Base-by-base conservation (phyloP, 495 filamentous ascomycete species). In the Lichenothelia convexa region DNA sequence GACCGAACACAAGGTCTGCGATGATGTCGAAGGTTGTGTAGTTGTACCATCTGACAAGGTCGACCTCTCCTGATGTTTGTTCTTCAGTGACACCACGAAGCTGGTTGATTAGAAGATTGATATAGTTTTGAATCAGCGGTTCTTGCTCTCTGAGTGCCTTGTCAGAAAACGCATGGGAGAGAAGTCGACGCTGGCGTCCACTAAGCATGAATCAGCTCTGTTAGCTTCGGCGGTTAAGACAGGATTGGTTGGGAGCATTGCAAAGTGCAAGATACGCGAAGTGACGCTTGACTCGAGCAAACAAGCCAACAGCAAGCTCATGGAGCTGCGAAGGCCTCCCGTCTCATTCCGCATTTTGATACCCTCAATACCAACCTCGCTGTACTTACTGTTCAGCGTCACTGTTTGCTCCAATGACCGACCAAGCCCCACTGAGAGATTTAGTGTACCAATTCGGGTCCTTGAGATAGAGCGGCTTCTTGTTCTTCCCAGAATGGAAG, bases 1-100 rank as follows among this genome's bases (percentile, higher is more conserved):
- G 39, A 17, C 48, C 48, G 32, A 47, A 50, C 7, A 36, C 11
- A 2, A 50, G 27, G 22, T 47, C 47, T 20, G 31, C 37, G 23
- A 42, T 47, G 5, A 49, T 32, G 32, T 45, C 42, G 31, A 47
- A 46, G 5, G 43, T 21, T 2, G 51, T 52, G 36, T 50, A 56
- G 39, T 54, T 57, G 43, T 48, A 52, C 45, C 47, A 46, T 12
- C 35, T 15, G 0, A 45, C 43, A 34, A 57, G 40, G 21, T 51
- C 44, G 16, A 40, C 40, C 7, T 27, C 13, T 7, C 24, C 7
- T 27, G 7, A 7, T 13, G 24, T 7, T 7, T 27, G 7, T 27
- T 27, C 24, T 27, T 27, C 24, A 27, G 13, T 27, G 7, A 7
- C 7, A 9, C 24, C 36, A 12, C 29, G n/a, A 18, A 42, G 26